These are phyloP conservation scores for Fusarium equiseti DNA, from an alignment of 2,329 filamentous ascomycete species.

Conservation along the genomic window DNA sequence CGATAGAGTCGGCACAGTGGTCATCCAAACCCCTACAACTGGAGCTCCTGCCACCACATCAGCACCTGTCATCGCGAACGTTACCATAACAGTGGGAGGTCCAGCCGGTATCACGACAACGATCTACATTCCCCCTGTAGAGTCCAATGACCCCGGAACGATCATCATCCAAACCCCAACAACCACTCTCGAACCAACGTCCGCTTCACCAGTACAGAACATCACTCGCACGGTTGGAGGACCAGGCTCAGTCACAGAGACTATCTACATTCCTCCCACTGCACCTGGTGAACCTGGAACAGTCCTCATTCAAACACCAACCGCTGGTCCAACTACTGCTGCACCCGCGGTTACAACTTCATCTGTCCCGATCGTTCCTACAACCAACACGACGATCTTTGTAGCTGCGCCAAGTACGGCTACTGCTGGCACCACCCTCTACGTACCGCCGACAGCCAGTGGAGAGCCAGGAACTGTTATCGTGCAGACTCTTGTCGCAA, in stretches of 20 bases:
- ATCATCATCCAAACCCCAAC: constrained; percentile 20
- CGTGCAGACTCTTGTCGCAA: neutral
- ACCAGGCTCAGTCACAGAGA: neutral
- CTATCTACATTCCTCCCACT: neutral
- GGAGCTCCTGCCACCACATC: neutral
- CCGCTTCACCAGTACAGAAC: neutral
- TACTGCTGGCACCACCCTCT: constrained; percentile 10
- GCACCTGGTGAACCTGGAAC: constrained; percentile 5
- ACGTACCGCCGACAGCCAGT: constrained; percentile 10
- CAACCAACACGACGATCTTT: constrained; percentile 14
- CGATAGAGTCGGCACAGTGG: neutral
- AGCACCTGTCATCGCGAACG: neutral
- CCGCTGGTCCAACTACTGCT: rapidly evolving
- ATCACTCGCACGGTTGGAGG: constrained; percentile 6
- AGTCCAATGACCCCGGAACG: neutral
- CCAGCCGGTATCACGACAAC: constrained; percentile 1
- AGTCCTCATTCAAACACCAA: constrained; percentile 24
- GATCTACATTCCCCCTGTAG: neutral
- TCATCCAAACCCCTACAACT: constrained; percentile 18
- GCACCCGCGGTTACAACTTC: neutral
- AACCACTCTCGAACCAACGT: neutral
- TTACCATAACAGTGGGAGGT: constrained; percentile 2
- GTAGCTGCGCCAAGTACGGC: constrained; percentile 2
- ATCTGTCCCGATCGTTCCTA: neutral
- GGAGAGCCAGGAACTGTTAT: constrained; percentile 26